Base-by-base conservation (phyloP, 129 eudicot genomes). In the Flaveria brownii region DNA sequence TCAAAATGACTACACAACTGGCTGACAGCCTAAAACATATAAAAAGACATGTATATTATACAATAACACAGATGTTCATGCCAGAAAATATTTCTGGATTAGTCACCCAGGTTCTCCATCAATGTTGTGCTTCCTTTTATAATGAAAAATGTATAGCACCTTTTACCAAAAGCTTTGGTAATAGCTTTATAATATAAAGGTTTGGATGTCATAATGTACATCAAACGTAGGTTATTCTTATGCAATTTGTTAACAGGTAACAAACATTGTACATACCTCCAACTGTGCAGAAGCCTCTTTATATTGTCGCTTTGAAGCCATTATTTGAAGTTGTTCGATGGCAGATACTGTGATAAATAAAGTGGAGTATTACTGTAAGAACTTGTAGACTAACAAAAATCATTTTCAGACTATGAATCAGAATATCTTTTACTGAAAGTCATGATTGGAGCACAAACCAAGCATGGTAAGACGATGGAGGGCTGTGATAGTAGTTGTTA, bases 241-340 rank as follows among this genome's bases (percentile, higher is more conserved):
- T 77, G 73, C 30, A 62, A 69, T 25, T 70, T 78, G 52, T 61
- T 9, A 42, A 71, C 76, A 79, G 46, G 30, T 72, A 51, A 73
- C 26, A 72, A 55, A 73, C 56, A 41, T 33, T 47, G 77, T 22
- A 20, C 66, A 80, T 84, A 95, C 99, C 97, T 95, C 99, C 33
- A 91, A 82, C 74, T 95, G 99, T 59, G 99, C 99, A 85, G 99
- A 94, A 70, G 96, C 99, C 87, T 95, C 99, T 85, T 90, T 95
- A 83, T 95, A 95, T 79, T 89, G 99, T 45, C 97, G 78, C 82
- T 91, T 95, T 69, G 99, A 95, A 86, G 97, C 99, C 99, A 91
- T 95, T 71, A 87, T 89, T 86, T 95, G 99, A 74, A 95, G 97
- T 84, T 95, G 97, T 82, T 95, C 97, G 18, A 95, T 96, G 57